Evolutionary conservation across 2,329 filamentous ascomycete species (phyloP).

Genomic region (Zasmidium cellare): DNA sequence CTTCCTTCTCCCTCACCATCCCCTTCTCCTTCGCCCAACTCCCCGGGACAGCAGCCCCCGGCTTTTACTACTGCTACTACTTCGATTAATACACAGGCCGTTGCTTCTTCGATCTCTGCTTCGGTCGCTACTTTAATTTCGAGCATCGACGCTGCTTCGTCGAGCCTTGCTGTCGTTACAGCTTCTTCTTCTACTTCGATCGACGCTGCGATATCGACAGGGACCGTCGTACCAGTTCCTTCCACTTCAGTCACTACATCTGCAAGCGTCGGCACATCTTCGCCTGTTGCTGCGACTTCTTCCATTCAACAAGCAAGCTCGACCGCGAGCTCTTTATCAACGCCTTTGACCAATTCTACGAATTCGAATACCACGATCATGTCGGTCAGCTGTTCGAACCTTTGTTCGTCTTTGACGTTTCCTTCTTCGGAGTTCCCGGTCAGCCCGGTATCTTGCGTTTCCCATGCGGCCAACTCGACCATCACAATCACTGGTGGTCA

Average conservation of each 20-base stretch:
- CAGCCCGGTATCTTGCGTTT: slow-evolving; percentile 24
- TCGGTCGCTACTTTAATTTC: slow-evolving; percentile 5
- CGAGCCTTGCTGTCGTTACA: neutral
- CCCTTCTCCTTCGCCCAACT: slow-evolving; percentile 12
- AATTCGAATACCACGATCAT: slow-evolving; percentile 11
- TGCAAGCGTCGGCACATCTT: neutral
- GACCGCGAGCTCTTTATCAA: neutral
- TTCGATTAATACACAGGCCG: slow-evolving; percentile 14
- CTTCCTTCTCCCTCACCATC: slow-evolving; percentile 7
- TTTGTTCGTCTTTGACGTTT: slow-evolving; percentile 27
- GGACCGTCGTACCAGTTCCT: neutral
- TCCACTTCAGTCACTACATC: neutral
- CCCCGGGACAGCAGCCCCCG: slow-evolving; percentile 1
- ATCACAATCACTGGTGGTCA: slow-evolving; percentile 29
- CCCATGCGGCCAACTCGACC: slow-evolving; percentile 24
- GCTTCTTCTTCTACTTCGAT: neutral
- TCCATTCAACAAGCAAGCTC: neutral
- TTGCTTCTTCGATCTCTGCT: slow-evolving; percentile 1
- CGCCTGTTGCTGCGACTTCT: slow-evolving; percentile 1
- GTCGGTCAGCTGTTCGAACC: slow-evolving; percentile 15
- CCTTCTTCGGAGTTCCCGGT: slow-evolving; percentile 18
- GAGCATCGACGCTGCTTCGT: slow-evolving; percentile 1
- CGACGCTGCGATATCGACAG: neutral
- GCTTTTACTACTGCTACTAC: slow-evolving; percentile 15
- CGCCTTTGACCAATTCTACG: slow-evolving; percentile 6